These are phyloP conservation scores for Entonaema liquescens DNA, from an alignment of 495 filamentous ascomycete genomes.

Conservation along the genomic window DNA sequence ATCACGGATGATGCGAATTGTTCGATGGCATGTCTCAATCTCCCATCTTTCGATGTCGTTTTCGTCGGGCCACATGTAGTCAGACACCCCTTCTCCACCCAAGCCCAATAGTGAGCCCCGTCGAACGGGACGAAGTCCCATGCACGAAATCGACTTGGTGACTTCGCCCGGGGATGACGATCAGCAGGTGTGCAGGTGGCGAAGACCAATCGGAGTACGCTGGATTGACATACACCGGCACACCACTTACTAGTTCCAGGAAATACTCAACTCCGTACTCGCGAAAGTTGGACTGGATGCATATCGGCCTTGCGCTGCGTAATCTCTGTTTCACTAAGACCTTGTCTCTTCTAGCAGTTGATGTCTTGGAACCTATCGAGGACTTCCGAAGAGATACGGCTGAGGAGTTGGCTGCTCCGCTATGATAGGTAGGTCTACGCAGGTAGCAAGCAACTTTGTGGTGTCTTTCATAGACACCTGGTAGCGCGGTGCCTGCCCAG, in stretches of 20 bases:
- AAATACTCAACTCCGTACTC: constrained; percentile 8
- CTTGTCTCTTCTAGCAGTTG: neutral
- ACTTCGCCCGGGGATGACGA: constrained; percentile 11
- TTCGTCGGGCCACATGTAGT: neutral
- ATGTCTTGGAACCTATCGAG: neutral
- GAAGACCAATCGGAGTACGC: constrained; percentile 18
- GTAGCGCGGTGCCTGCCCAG: neutral
- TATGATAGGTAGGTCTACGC: neutral
- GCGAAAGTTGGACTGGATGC: neutral
- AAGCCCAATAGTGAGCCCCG: neutral
- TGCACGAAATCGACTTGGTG: neutral
- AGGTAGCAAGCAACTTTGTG: neutral
- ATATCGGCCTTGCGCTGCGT: neutral
- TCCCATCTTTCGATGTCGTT: neutral
- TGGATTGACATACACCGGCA: neutral
- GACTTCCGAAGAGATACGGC: neutral
- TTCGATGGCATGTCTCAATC: neutral
- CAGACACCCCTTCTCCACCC: neutral
- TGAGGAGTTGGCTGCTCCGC: neutral
- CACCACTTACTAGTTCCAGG: neutral
- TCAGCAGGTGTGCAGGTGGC: constrained; percentile 2
- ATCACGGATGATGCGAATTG: neutral
- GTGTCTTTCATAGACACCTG: neutral
- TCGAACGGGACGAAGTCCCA: neutral
- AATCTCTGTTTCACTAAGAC: neutral